A percentile compares a stretch with the other conserved stretches of the same genome.
Evolutionary conservation across 371 early-diverging fungal genomes (phyloP).

Genomic region (Haplosporangium sp.): DNA sequence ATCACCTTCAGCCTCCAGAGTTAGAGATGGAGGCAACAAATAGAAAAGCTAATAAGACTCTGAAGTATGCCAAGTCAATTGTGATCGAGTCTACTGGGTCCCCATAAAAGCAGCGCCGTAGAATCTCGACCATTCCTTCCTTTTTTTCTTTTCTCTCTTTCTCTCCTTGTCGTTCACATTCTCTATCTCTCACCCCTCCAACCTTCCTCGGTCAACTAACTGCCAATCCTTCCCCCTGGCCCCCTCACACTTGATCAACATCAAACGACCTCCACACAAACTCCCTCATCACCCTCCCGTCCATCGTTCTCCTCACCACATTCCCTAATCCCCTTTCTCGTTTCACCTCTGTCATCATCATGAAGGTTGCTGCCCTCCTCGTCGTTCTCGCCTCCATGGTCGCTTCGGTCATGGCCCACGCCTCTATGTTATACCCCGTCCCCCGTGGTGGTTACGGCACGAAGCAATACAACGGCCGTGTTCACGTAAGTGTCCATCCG

Average conservation of each 20-base stretch:
- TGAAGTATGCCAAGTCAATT: no score
- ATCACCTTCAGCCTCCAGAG: no score
- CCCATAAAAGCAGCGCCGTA: no score
- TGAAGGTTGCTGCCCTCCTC: constrained; percentile 42
- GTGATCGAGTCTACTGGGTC: constrained; percentile 2
- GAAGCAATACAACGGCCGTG: constrained; percentile 39
- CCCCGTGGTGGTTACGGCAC: constrained; percentile 50
- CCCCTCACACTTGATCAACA: constrained; percentile 19
- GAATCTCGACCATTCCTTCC: background rate
- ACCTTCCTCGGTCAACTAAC: background rate
- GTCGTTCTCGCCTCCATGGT: constrained; percentile 25
- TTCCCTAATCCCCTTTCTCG: background rate
- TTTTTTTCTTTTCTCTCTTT: constrained; percentile 1
- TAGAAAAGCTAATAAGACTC: no score
- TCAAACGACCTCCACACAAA: constrained; percentile 2
- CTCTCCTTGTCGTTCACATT: background rate
- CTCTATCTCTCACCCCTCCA: background rate
- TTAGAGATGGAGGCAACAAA: no score
- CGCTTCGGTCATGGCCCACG: constrained; percentile 41
- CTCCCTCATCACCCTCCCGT: background rate
- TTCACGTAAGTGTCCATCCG: constrained; percentile 27
- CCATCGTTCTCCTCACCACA: constrained; percentile 1
- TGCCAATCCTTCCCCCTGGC: background rate
- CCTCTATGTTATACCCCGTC: constrained; percentile 25
- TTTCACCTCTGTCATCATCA: constrained; percentile 3